phyloP scores from a whole-genome alignment of 2,329 filamentous ascomycete genomes.

The Botrytis deweyae region DNA sequence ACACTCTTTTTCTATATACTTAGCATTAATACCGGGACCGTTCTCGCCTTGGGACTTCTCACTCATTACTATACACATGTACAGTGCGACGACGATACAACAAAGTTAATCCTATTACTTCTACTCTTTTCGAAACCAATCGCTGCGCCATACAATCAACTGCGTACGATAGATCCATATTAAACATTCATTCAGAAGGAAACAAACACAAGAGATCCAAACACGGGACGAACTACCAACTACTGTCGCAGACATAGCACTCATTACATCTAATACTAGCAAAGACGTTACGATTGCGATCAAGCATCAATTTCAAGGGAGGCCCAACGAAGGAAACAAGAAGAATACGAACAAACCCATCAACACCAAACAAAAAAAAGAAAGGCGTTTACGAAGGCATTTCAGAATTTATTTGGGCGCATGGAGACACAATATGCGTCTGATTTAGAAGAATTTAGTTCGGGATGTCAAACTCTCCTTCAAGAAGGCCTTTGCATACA shows the following conservation, averaged over 20 bases:
- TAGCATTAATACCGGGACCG: constrained; percentile 3
- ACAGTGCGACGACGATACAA: not conserved
- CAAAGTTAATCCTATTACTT: constrained; percentile 13
- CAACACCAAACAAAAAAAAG: not conserved
- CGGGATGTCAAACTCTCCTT: constrained; percentile 26
- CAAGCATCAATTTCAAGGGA: not conserved
- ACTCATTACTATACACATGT: not conserved
- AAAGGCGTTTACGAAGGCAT: not conserved
- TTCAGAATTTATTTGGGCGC: constrained; percentile 7
- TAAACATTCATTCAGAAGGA: not conserved
- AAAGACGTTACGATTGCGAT: not conserved
- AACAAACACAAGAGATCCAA: not conserved
- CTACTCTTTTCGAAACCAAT: constrained; percentile 1
- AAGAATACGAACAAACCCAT: not conserved
- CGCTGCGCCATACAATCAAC: not conserved
- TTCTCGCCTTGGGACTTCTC: not conserved
- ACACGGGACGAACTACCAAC: constrained; percentile 15
- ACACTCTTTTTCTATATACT: constrained; percentile 12
- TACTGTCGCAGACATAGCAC: constrained; percentile 10
- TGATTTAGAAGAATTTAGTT: constrained; percentile 24
- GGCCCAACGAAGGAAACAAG: not conserved
- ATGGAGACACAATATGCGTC: constrained; percentile 25
- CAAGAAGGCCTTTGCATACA: constrained; percentile 26
- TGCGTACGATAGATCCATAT: not conserved
- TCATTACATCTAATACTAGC: not conserved